Base-by-base conservation (phyloP, 1,139 yeast species). In the Entelexis paramagnoliae region DNA sequence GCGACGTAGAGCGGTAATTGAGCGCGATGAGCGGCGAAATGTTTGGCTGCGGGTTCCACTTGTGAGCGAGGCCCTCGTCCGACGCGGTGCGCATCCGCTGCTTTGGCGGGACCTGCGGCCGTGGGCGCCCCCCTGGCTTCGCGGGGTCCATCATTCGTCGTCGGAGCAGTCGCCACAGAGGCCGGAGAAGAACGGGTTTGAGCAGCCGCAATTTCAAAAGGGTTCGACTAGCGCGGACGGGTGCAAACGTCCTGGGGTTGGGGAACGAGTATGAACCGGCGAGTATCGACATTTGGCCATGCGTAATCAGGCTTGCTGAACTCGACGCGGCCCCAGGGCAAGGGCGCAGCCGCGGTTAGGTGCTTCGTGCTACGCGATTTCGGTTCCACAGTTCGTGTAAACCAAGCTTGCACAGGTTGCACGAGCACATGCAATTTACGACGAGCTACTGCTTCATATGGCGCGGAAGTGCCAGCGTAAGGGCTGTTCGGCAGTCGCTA, bases 101-200 rank as follows among this genome's bases (percentile, higher is more conserved):
- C 42, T 38, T 35, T 22, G 44, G 36, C 41, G 46, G 16, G 34
- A 17, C 13, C 38, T 35, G 48, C 41, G 43, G 29, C 22, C 48
- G 47, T 9, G 48, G 19, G 34, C 47, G 47, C 29, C 41, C 32
- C 41, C 30, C 50, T 7, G 24, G 46, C 36, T 35, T 35, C 11
- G 43, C 51, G 29, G 50, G 41, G 26, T 51, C 54, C 46, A 51
- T 40, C 54, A 51, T 51, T 24, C 46, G 42, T n/a, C 35, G 24
- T 5, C 41, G 39, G 32, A 48, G 51, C 42, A 51, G 47, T 33
- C 54, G 54, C 54, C 54, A 48, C 52, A 51, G 36, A 16, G 49
- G 54, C 44, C 54, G 51, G 20, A 36, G 20, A n/a, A 28, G 28
- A 11, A 44, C 17, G 11, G 38, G 40, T 26, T 45, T 38, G 32